phyloP scores from a whole-genome alignment of 2,329 filamentous ascomycete species.

The Fusarium acutatum region DNA sequence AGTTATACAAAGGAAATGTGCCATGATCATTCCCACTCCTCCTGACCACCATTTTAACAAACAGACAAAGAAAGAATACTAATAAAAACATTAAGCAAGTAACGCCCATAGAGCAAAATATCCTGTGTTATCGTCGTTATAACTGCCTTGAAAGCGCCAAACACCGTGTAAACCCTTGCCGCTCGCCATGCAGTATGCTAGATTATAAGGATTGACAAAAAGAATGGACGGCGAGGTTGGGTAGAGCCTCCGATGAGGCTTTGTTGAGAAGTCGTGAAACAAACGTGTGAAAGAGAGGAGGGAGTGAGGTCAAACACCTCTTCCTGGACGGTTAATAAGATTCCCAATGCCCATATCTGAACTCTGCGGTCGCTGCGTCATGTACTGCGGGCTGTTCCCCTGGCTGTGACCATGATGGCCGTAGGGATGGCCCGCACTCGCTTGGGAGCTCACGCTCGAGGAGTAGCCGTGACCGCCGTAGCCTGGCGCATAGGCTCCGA shows the following conservation, averaged over 20 bases:
- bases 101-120: slow-evolving; percentile 11
- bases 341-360: slow-evolving; percentile 69
- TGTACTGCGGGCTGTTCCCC: slow-evolving; percentile 55
- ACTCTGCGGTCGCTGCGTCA: slow-evolving; percentile 60
- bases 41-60: slow-evolving; percentile 32
- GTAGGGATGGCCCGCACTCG: slow-evolving; percentile 49
- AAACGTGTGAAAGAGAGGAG: background rate
- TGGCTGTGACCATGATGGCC: slow-evolving; percentile 44
- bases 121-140: slow-evolving; percentile 36
- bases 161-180: slow-evolving; percentile 25
- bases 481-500: slow-evolving; percentile 32
- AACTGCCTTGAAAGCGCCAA: slow-evolving; percentile 29
- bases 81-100: slow-evolving; percentile 23
- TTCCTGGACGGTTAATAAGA: slow-evolving; percentile 62
- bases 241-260: background rate
- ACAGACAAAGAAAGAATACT: background rate
- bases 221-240: slow-evolving; percentile 33
- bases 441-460: slow-evolving; percentile 62
- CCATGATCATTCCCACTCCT: slow-evolving; percentile 8
- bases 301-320: slow-evolving; percentile 28
- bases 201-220: slow-evolving; percentile 25
- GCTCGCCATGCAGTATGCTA: slow-evolving; percentile 34
- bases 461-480: slow-evolving; percentile 57
- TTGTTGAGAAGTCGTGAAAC: background rate
- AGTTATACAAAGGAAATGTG: slow-evolving; percentile 40